Evolutionary conservation across 164 flowering plant species (phyloP).

Genomic region (Nymphaea thermarum): DNA sequence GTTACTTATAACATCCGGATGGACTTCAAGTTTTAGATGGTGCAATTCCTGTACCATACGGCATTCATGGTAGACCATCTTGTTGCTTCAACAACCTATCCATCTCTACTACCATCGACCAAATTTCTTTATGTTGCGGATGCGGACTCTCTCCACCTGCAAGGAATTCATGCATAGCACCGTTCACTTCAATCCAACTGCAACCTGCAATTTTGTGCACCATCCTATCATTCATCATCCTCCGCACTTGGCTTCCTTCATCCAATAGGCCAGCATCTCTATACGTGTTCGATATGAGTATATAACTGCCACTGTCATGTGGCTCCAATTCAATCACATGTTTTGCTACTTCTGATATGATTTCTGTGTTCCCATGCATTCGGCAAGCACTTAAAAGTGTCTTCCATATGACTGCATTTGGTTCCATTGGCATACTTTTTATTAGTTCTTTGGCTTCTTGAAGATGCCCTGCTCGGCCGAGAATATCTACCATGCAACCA

Average conservation of each 20-base stretch:
- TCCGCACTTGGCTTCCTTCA: conserved; percentile 25
- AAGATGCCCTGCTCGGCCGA: conserved; percentile 39
- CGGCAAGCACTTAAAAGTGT: conserved; percentile 36
- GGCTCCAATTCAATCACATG: conserved; percentile 28
- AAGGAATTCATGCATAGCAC: conserved; percentile 28
- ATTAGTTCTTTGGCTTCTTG: conserved; percentile 32
- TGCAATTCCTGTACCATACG: background rate
- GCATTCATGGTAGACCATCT: background rate
- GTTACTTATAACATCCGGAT: background rate
- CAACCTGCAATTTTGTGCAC: conserved; percentile 34
- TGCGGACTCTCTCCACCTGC: conserved; percentile 25
- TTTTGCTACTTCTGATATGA: conserved; percentile 26
- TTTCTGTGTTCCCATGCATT: conserved; percentile 22
- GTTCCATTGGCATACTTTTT: conserved; percentile 30
- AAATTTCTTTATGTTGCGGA: conserved; percentile 16
- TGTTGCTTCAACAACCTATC: conserved; percentile 15
- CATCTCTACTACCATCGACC: conserved; percentile 15
- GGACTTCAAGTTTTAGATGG: too few relatives aligned
- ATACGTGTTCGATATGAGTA: conserved; percentile 28
- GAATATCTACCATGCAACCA: conserved; percentile 48
- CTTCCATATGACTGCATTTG: conserved; percentile 38
- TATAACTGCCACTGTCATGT: conserved; percentile 30
- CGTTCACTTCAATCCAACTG: conserved; percentile 25
- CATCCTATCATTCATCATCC: conserved; percentile 22
- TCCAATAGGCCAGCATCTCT: conserved; percentile 26